Percentiles rank a stretch among this genome's conserved stretches.
These are phyloP conservation scores for Gaillardinia entomophila DNA, from an alignment of 805 yeast genomes.

Conservation along the genomic window DNA sequence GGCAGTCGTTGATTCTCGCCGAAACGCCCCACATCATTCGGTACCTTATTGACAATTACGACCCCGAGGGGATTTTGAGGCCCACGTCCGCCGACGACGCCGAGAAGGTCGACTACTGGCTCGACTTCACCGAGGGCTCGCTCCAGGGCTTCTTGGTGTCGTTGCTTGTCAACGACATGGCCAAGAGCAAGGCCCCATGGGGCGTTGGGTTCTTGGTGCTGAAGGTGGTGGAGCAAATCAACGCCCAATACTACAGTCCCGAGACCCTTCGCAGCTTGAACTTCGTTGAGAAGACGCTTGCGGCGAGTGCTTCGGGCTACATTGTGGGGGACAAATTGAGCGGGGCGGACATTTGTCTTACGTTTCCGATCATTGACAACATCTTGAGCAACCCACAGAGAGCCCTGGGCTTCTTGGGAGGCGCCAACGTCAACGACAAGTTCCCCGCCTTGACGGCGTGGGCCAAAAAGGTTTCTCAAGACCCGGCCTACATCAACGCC, in stretches of 20 bases:
- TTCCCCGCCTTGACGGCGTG: constrained; percentile 21
- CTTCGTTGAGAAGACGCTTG: constrained; percentile 21
- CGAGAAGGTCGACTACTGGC: constrained; percentile 15
- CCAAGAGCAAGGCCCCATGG: constrained; percentile 22
- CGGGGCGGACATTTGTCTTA: constrained; percentile 34
- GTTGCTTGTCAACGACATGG: constrained; percentile 17
- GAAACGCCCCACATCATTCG: constrained; percentile 12
- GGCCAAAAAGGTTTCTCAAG: constrained; percentile 7
- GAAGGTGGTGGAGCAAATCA: constrained; percentile 15
- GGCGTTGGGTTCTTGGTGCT: constrained; percentile 16
- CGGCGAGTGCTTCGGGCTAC: constrained; percentile 20
- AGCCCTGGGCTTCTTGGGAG: constrained; percentile 3
- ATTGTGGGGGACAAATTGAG: constrained; percentile 33
- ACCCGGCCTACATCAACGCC: not conserved
- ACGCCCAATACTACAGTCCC: constrained; percentile 18
- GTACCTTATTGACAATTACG: constrained; percentile 10
- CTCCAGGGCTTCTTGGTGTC: constrained; percentile 17
- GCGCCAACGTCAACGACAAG: constrained; percentile 3
- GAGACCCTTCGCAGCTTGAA: constrained; percentile 18
- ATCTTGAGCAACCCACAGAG: constrained; percentile 6
- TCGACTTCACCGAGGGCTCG: constrained; percentile 20
- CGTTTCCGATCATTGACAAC: constrained; percentile 25
- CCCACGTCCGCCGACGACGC: constrained; percentile 4
- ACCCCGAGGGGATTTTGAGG: constrained; percentile 4
- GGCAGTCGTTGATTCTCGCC: constrained; percentile 8